Base-by-base conservation (phyloP, 1,139 yeast species). In the Zhuliangozyma parablackwelliae region DNA sequence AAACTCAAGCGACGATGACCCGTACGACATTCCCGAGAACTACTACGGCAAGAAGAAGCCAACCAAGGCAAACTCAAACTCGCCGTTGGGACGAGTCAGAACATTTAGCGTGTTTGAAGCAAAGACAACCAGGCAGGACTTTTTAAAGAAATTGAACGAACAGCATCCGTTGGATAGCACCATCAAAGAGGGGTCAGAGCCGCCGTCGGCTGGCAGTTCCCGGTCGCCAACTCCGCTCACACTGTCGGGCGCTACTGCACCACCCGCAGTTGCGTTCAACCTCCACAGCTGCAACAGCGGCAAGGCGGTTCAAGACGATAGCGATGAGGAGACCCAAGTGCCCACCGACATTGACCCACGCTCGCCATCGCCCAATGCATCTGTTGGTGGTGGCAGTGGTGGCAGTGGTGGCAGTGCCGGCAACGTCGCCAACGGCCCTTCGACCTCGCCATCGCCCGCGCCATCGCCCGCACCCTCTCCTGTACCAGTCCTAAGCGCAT, bases 11-110 rank as follows among this genome's bases (percentile, higher is more conserved):
- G 79, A 71, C 10, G 61, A 63, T 31, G 84, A 80, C 53, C 94
- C 94, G 0, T 81, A 69, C 47, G 82, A 82, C 12, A 62, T 65
- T 11, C 76, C 94, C 0, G 92, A 84, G 40, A 67, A 72, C 25
- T 86, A 86, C 54, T 85, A 85, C 55, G 87, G 89, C 4, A 80
- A 83, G 2, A 61, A 59, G 13, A 57, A 74, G n/a, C 57, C 53
- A 36, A 59, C 65, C 1, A 54, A 58, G 10, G 61, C 55, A 38
- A 49, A 56, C 30, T 33, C 55, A 38, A 49, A 56, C 16, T 59
- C 74, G 10, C 63, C 55, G 37, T 50, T 61, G 27, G 73, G 69
- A 26, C 59, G 80, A 40, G 69, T 68, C 3, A 59, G 85, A 48
- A 79, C 89, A 1, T 59, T 67, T 53, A 72, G 78, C 6, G 71